Base-by-base conservation (phyloP, 108 stramenopile species). In the Pseudonitzschia multistriata region DNA sequence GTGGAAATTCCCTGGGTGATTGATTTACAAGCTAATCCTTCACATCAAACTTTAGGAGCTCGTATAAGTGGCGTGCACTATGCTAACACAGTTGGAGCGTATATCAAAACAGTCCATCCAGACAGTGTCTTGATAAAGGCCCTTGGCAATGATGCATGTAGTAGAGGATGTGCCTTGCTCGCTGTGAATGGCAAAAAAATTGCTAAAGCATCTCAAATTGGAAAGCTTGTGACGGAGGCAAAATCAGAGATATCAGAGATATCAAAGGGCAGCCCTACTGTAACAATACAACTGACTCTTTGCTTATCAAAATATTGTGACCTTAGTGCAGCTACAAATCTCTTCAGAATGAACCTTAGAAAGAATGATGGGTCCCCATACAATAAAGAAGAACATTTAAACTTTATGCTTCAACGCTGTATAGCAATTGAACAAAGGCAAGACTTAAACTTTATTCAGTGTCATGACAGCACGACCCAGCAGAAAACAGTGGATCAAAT, bases 261-360 rank as follows among this genome's bases (percentile, higher is more conserved):
- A 45, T 2, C 5, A 45, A 1, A 2, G 25, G 50, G 3, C 24
- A 8, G 10, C 24, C 3, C 50, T 24, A 25, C 21, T 17, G 49
- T 21, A n/a, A 52, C 15, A 3, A 36, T 59, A 8, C 42, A 45
- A 40, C 25, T 70, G 21, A 54, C 68, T 10, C 39, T 70, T 25
- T 70, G 55, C 11, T 59, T 70, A 35, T 70, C 68, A 21, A 70
- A 59, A 47, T 70, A 59, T 30, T 35, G 56, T 15, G 35, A 57
- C 42, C 25, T 57, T 0, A 70, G 55, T 0, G 34, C 24, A 36
- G 40, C 27, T 40, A 3, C 14, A 10, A 47, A 62, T 8, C 19
- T 40, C 28, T 24, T 22, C 21, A 29, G 25, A 45, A 22, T 40
- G 13, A 47, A 64, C 14, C n/a, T 48, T 22, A 10, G 37, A 3